Evolutionary conservation across 441 rosid species (phyloP).

Genomic region (Kokia cookei): DNA sequence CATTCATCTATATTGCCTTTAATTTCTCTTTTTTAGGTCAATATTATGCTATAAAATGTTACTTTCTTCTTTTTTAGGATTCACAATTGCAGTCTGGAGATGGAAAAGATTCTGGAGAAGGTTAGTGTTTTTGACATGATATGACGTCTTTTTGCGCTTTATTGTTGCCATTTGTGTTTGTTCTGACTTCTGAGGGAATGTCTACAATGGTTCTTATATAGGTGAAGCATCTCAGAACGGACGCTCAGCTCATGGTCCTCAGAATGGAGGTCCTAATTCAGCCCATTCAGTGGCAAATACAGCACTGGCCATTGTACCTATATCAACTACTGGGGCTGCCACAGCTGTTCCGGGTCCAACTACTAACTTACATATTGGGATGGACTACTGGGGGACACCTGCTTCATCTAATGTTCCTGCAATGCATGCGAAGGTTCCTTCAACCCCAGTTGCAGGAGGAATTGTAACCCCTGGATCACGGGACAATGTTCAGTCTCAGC

Average conservation of each 20-base stretch:
- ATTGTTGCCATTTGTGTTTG: not conserved
- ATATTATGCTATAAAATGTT: conserved; percentile 2
- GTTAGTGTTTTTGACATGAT: conserved; percentile 22
- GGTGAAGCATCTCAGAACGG: conserved; percentile 75
- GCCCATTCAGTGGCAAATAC: conserved; percentile 45
- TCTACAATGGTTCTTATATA: conserved; percentile 23
- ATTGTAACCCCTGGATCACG: conserved; percentile 54
- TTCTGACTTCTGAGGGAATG: conserved; percentile 3
- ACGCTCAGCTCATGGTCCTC: conserved; percentile 51
- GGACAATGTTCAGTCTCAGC: conserved; percentile 64
- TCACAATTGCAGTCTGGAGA: conserved; percentile 73
- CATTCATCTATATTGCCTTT: not conserved
- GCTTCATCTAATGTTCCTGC: conserved; percentile 55
- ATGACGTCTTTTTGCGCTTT: not conserved
- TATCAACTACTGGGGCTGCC: conserved; percentile 43
- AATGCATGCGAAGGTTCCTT: conserved; percentile 64
- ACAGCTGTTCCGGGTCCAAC: conserved; percentile 71
- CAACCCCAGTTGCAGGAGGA: conserved; percentile 64
- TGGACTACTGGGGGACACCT: conserved; percentile 91
- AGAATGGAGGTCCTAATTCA: conserved; percentile 55
- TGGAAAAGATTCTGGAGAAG: conserved; percentile 65
- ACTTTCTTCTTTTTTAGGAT: conserved; percentile 45
- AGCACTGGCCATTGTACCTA: conserved; percentile 38
- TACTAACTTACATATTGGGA: conserved; percentile 88
- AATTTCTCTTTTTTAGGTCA: not conserved